Evolutionary conservation across 2,329 filamentous ascomycete genomes (phyloP), one percentile per base, ranked within the genome.

Genomic region (Calonectria naviculata): DNA sequence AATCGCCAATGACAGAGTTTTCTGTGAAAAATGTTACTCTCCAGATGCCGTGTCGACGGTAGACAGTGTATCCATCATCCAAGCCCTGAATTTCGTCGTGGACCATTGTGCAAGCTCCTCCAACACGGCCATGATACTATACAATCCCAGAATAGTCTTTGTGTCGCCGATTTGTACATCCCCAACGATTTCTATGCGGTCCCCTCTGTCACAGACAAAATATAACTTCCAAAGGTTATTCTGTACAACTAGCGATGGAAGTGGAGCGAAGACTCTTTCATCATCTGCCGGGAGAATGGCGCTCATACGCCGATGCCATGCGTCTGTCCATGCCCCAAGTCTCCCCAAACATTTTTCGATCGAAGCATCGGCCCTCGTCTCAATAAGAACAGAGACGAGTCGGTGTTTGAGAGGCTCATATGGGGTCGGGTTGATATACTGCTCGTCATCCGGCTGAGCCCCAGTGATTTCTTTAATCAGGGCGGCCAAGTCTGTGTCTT

Each of bases 71-170:
- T 44, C 19, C 8, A 7, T 5, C 15, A 70, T 52, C 67, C 67
- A 70, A 8, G 44, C 17, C 19, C 49, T 28, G 28, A 49, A 68
- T 21, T n/a, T n/a, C 17, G 60, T 41, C 2, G 28, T 56, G n/a
- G 70, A 56, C 72, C 69, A 73, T 19, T 69, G 58, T 5, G 41
- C 66, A 63, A 73, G 41, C 52, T 38, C 44, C 3, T 56, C 7
- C n/a, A 71, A 15, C 4, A 63, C 49, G 17, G 68, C 63, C 62
- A 65, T 28, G 1, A 73, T 4, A 15, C 15, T 26, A 28, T 73
- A 67, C 3, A 62, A 3, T 0, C 71, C 68, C 28, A 73, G 1
- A 1, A 73, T 15, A 0, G 58, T 73, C 7, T 13, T 60, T 1
- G 68, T 69, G 38, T 71, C 58, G 28, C 71, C 58, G 1, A 71